A percentile compares a stretch with the other conserved stretches of the same genome.
phyloP scores from a whole-genome alignment of 345 rosid species.

The Anacardium occidentale region DNA sequence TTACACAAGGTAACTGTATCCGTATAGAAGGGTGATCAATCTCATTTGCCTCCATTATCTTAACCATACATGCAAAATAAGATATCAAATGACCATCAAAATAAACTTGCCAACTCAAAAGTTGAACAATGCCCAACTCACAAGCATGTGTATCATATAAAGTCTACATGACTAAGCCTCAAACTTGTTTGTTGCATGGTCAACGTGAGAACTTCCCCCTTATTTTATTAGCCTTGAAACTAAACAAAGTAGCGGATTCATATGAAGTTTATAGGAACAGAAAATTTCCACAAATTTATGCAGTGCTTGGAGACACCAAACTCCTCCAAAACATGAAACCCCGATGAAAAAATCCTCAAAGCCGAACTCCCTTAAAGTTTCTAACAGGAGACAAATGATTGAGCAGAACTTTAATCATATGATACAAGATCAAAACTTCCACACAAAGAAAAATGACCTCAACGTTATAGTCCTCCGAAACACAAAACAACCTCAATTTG shows the following conservation, averaged over 20 bases:
- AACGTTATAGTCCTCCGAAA: not conserved
- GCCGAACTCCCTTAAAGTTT: no score
- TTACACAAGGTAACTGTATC: not conserved
- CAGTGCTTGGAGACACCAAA: not conserved
- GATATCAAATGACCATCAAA: not conserved
- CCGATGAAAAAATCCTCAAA: no score
- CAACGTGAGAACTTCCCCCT: not conserved
- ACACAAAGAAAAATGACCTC: not conserved
- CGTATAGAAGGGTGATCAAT: no score
- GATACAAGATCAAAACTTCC: not conserved
- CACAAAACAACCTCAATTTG: not conserved
- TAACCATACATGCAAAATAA: not conserved
- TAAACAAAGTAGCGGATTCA: not conserved
- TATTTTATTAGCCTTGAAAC: not conserved
- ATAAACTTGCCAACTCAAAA: not conserved
- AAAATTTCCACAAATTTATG: not conserved
- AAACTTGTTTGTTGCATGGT: not conserved
- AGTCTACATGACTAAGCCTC: not conserved
- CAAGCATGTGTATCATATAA: not conserved
- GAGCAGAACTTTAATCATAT: not conserved
- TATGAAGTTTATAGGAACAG: not conserved
- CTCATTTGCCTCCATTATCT: no score
- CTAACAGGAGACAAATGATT: no score
- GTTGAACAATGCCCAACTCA: not conserved
- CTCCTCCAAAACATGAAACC: no score